Evolutionary conservation across 2,329 filamentous ascomycete species (phyloP), one percentile per base, ranked within the genome.

Genomic region (Cladosporium sp.): DNA sequence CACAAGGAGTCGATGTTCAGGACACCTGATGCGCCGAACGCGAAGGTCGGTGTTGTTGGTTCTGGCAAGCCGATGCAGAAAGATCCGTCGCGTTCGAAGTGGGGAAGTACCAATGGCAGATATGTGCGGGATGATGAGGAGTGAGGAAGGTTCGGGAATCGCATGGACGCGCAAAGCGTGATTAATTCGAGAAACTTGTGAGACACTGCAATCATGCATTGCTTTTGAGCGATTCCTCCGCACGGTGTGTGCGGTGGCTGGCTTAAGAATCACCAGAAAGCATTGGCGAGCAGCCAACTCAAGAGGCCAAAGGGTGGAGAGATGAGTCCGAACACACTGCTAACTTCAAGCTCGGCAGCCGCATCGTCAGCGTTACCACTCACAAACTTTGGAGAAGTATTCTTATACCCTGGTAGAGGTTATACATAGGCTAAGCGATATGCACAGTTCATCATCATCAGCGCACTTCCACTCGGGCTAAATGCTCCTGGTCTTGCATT

Each of bases 11-110:
- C 67, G 50, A 64, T 66, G 61, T 72, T 72, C 47, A 61, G 69
- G 49, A 97, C 92, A 2, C 91, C 92, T 0, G 92, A 96, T 34
- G 88, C 90, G 61, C 83, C 94, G 22, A 84, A 90, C 69, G 92
- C 89, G 59, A 85, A 92, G 88, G 94, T 99, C 70, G 94, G 94
- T 36, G 97, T 99, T 71, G 96, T 91, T 8, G 94, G 94, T 62
- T 97, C 92, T 57, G 94, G 94, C 60, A 91, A 96, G 75, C 83
- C 88, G 65, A 97, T 97, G 94, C 89, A 92, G 67, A 97, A 96
- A 75, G 94, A 97, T 72, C 67, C 65, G 51, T 63, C 59, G 22
- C 64, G 68, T 28, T 61, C 63, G 30, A 69, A 67, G 43, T 72
- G 67, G 65, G 64, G 67, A 7, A 69, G 64, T 38, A 59, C 52